Conservation (phyloP, 1,284 basidiomycete species). For the Trametes hirsuta region DNA sequence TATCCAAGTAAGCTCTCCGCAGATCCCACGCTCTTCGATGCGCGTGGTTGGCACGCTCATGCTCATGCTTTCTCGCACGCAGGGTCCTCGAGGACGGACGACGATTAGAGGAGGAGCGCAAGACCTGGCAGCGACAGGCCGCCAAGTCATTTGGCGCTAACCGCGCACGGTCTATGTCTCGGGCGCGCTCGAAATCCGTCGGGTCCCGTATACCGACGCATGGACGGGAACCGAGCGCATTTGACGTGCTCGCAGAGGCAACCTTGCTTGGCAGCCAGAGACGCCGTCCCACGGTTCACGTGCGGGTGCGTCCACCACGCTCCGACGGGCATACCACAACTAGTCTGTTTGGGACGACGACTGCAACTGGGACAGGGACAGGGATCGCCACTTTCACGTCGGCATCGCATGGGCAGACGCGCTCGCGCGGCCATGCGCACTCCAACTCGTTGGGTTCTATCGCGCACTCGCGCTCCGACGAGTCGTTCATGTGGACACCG, state of each 20-base stretch:
- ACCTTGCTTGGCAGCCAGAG: slow-evolving; percentile 66
- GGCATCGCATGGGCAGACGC: slow-evolving; percentile 44
- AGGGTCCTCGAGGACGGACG: slow-evolving; percentile 71
- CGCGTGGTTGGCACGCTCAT: slow-evolving; percentile 3
- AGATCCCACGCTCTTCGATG: slow-evolving; percentile 18
- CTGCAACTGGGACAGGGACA: slow-evolving; percentile 16
- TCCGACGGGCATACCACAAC: slow-evolving; percentile 22
- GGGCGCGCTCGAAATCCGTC: slow-evolving; percentile 64
- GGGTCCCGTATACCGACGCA: slow-evolving; percentile 32
- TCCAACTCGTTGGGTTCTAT: slow-evolving; percentile 41
- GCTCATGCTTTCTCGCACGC: slow-evolving; percentile 7
- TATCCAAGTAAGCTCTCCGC: slow-evolving; percentile 51
- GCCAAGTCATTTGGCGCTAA: slow-evolving; percentile 66
- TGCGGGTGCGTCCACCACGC: slow-evolving; percentile 29
- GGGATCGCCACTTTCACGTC: slow-evolving; percentile 28
- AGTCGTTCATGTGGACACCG: slow-evolving; percentile 30
- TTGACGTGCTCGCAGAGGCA: slow-evolving; percentile 63
- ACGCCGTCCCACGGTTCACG: slow-evolving; percentile 50
- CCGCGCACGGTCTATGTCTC: slow-evolving; percentile 60
- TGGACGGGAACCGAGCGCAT: slow-evolving; percentile 34
- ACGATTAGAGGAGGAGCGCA: slow-evolving; percentile 60
- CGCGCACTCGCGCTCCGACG: slow-evolving; percentile 38
- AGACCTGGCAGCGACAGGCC: slow-evolving; percentile 67
- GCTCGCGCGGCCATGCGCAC: slow-evolving; percentile 34
- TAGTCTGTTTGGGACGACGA: slow-evolving; percentile 19